A percentile compares a stretch with the other conserved stretches of the same genome.
Evolutionary conservation across 768 basidiomycete species (phyloP).

Genomic region (Mycena capillaripes): DNA sequence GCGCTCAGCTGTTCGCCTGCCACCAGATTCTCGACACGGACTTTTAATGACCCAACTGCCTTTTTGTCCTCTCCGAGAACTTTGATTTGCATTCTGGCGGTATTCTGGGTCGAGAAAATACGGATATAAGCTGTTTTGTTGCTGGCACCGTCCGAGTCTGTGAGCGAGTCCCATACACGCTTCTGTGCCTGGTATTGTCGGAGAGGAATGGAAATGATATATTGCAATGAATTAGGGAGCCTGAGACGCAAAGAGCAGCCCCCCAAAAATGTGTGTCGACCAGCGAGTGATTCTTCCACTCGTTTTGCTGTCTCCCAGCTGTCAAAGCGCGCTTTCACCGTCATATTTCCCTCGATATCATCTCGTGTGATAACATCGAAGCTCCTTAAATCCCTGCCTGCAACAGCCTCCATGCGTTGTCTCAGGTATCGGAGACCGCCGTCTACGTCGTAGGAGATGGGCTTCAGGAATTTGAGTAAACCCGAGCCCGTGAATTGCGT

Average conservation of each 20-base stretch:
- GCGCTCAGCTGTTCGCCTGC: conserved; percentile 62
- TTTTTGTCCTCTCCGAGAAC: conserved; percentile 68
- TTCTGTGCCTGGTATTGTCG: conserved; percentile 68
- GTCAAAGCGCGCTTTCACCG: conserved; percentile 60
- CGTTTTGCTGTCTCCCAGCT: conserved; percentile 63
- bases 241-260: conserved; percentile 53
- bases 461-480: conserved; percentile 38
- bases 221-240: conserved; percentile 65
- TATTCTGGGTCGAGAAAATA: conserved; percentile 38
- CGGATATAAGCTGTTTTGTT: conserved; percentile 52
- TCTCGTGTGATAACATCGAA: conserved; percentile 45
- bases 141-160: conserved; percentile 47
- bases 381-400: conserved; percentile 35
- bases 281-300: conserved; percentile 52
- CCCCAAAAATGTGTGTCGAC: conserved; percentile 45
- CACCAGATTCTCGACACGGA: conserved; percentile 68
- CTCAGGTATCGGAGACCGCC: conserved; percentile 41
- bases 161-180: conserved; percentile 62
- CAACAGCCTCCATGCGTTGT: conserved; percentile 39
- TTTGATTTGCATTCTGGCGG: conserved; percentile 51
- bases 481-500: conserved; percentile 47
- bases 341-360: conserved; percentile 48
- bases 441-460: conserved; percentile 37
- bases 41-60: conserved; percentile 69
- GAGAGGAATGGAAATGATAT: conserved; percentile 60